Conservation (phyloP, 257 asterid genomes). For the Fraxinus americana region DNA sequence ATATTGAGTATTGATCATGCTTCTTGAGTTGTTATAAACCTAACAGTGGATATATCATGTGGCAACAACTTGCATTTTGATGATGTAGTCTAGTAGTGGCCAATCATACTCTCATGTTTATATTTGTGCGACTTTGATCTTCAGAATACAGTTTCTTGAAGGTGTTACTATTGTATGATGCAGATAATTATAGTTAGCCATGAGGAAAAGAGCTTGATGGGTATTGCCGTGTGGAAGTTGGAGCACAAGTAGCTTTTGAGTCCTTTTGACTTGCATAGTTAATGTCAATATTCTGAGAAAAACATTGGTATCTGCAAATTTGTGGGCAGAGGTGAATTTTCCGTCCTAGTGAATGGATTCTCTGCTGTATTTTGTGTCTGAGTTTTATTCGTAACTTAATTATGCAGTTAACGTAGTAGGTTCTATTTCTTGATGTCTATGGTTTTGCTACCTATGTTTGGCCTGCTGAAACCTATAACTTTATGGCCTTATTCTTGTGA, state of each 20-base stretch:
- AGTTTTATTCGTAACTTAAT: neutral
- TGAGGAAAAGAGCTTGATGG: neutral
- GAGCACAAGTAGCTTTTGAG: conserved; percentile 19
- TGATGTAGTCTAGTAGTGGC: neutral
- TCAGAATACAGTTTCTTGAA: conserved; percentile 7
- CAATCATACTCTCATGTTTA: neutral
- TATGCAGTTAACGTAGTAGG: conserved; percentile 5
- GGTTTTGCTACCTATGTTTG: conserved; percentile 11
- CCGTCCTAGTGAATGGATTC: conserved; percentile 19
- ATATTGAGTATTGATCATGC: neutral
- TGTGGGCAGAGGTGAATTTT: conserved; percentile 24
- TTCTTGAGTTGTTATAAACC: neutral
- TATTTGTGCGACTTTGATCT: neutral
- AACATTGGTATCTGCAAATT: conserved; percentile 15
- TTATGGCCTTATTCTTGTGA: neutral
- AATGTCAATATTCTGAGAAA: conserved; percentile 36
- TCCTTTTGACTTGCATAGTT: conserved; percentile 20
- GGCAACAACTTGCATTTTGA: neutral
- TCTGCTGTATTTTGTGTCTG: conserved; percentile 14
- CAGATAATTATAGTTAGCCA: conserved; percentile 49
- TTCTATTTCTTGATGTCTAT: conserved; percentile 20
- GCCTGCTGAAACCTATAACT: conserved; percentile 17
- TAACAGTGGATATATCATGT: neutral
- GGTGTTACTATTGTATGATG: conserved; percentile 27
- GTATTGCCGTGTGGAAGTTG: conserved; percentile 25